These are phyloP conservation scores for Tieghemostelium lacteum DNA, from an alignment of 78 protist species.

Conservation along the genomic window DNA sequence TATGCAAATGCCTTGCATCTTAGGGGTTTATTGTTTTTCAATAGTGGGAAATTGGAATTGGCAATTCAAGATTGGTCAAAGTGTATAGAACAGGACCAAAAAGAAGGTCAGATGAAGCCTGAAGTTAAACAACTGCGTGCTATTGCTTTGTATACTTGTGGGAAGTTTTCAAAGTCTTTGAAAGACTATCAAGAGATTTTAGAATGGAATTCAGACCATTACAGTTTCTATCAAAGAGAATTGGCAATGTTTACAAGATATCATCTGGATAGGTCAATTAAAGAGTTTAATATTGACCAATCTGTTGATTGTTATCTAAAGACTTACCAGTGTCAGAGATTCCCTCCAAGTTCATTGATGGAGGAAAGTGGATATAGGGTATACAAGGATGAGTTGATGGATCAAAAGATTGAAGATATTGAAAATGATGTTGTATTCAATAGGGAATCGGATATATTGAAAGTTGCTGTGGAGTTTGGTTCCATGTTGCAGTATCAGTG, in stretches of 20 bases:
- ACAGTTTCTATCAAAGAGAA: conserved; percentile 44
- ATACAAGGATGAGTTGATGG: not conserved
- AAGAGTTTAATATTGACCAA: conserved; percentile 17
- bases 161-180: conserved; percentile 1
- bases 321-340: conserved; percentile 45
- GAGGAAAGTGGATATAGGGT: too few relatives aligned
- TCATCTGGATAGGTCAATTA: not conserved
- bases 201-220: not conserved
- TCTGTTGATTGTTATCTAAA: conserved; percentile 19
- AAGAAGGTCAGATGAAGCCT: not conserved
- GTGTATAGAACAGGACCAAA: not conserved
- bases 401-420: not conserved
- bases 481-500: conserved; percentile 62
- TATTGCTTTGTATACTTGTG: conserved; percentile 3
- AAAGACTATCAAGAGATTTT: conserved; percentile 11
- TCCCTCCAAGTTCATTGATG: conserved; percentile 10
- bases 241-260: conserved; percentile 18
- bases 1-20: conserved; percentile 62
- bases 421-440: too few relatives aligned
- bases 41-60: conserved; percentile 12
- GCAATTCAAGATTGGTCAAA: conserved; percentile 57
- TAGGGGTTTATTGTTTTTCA: conserved; percentile 57
- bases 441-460: not conserved
- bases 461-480: conserved; percentile 47
- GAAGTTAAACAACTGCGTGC: conserved; percentile 48